Evolutionary conservation across 2,329 filamentous ascomycete species (phyloP), one percentile per base, ranked within the genome.

Genomic region (Zasmidium angulare): DNA sequence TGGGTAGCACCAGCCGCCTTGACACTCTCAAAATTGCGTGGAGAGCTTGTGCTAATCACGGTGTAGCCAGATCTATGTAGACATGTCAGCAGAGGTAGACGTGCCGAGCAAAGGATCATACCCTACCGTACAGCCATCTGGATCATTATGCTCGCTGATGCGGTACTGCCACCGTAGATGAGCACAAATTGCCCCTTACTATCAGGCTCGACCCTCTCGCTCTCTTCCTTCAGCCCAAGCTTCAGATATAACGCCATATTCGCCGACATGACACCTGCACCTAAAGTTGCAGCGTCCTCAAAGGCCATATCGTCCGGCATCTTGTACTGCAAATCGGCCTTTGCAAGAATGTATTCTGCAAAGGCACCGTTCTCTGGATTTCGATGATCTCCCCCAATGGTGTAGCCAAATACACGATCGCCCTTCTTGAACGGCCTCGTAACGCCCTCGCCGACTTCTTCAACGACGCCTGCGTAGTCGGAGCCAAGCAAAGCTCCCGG

Each of bases 121-220:
- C 26, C 4, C 26, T 29, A 29, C 26, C 26, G 4, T 11, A 29
- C 26, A 29, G 26, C 26, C 26, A 29, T 29, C 26, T 29, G 26
- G 11, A 29, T 29, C 26, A 11, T 11, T 11, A 29, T 29, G 11
- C 26, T 29, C 6, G 26, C 26, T 11, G 26, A 0, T 79, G 78
- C 4, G 76, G 81, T 14, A 82, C 58, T 63, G 1, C 79, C 82
- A 24, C 82, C 81, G 81, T 81, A 84, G 55, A 84, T 68, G 36
- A 84, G 67, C 43, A 84, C 71, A 3, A 73, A 73, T 29, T 73
- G 69, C 7, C 53, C 55, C 6, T 47, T 62, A 12, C 55, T 36
- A 9, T 47, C 51, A 17, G 57, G 46, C 20, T 59, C 46, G n/a
- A 2, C 50, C 36, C 23, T 50, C 29, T 21, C 46, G 19, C 26